These are phyloP conservation scores for Salvia sclarea DNA, from an alignment of 305 asterid genomes.

Conservation along the genomic window DNA sequence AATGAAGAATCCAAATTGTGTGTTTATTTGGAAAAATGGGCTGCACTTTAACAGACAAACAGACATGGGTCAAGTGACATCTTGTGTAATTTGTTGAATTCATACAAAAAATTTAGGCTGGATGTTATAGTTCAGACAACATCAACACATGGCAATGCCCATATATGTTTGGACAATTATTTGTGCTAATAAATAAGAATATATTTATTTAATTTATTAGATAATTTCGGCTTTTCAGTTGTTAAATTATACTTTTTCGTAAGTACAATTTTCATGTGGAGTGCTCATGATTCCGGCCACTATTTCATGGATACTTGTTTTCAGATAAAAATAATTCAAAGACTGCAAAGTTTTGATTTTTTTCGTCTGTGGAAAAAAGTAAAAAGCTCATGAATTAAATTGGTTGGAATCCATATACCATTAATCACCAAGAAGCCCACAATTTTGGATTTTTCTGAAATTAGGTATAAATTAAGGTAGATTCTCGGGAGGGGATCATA, in stretches of 20 bases:
- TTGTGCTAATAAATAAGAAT: background rate
- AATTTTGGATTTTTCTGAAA: too few species aligned
- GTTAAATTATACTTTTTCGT: background rate
- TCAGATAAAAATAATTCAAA: background rate
- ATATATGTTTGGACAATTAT: background rate
- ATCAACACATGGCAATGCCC: slow-evolving; percentile 14
- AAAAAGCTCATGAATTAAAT: too few species aligned
- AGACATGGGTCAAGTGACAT: slow-evolving; percentile 14
- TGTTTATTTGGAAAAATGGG: slow-evolving; percentile 16
- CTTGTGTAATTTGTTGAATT: background rate
- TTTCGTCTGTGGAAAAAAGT: too few species aligned
- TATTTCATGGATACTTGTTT: background rate
- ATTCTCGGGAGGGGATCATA: too few species aligned
- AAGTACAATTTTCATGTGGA: background rate
- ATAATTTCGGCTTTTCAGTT: background rate
- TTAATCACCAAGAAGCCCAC: too few species aligned
- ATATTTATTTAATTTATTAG: too few species aligned
- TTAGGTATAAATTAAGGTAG: background rate
- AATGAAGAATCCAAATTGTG: slow-evolving; percentile 1
- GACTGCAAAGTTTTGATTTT: too few species aligned
- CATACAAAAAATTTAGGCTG: background rate
- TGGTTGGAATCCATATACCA: too few species aligned
- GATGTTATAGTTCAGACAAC: background rate
- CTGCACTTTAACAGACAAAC: slow-evolving; percentile 29
- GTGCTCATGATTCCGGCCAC: background rate